Conservation (phyloP, 345 rosid genomes). For the Pistacia integerrima region DNA sequence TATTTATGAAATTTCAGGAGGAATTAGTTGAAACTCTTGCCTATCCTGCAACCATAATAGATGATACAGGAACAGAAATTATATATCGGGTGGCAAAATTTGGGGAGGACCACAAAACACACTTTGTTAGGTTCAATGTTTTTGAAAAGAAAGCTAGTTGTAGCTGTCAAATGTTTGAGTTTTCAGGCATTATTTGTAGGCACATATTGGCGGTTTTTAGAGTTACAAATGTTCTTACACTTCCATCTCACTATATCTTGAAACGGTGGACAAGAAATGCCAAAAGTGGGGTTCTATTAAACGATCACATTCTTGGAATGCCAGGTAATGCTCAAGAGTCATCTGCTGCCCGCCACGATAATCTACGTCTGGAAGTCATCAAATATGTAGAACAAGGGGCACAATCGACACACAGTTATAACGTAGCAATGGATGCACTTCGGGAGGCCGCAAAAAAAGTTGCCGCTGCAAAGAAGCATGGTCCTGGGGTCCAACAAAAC, state of each 20-base stretch:
- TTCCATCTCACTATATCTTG: constrained; percentile 46
- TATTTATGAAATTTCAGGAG: constrained; percentile 49
- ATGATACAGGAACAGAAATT: constrained; percentile 34
- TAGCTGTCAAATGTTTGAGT: constrained; percentile 56
- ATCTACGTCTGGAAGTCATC: constrained; percentile 39
- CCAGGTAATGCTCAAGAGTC: constrained; percentile 30
- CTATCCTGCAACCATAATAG: constrained; percentile 34
- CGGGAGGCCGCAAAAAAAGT: constrained; percentile 41
- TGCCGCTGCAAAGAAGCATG: constrained; percentile 33
- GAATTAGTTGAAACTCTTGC: constrained; percentile 55
- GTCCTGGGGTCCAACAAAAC: constrained; percentile 12
- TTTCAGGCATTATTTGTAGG: constrained; percentile 50
- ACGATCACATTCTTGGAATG: constrained; percentile 27
- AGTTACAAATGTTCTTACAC: constrained; percentile 49
- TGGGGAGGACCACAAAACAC: constrained; percentile 41
- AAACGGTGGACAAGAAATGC: constrained; percentile 56
- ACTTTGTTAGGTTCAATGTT: constrained; percentile 37
- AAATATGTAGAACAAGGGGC: constrained; percentile 42
- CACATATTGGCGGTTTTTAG: constrained; percentile 50
- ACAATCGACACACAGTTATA: constrained; percentile 27
- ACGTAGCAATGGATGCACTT: constrained; percentile 44
- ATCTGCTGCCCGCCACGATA: constrained; percentile 34
- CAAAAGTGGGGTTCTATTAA: constrained; percentile 37
- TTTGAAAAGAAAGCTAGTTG: constrained; percentile 47
- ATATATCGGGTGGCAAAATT: constrained; percentile 43